Base-by-base conservation (phyloP, 2,329 filamentous ascomycete genomes). In the Colletotrichum tamarilloi region DNA sequence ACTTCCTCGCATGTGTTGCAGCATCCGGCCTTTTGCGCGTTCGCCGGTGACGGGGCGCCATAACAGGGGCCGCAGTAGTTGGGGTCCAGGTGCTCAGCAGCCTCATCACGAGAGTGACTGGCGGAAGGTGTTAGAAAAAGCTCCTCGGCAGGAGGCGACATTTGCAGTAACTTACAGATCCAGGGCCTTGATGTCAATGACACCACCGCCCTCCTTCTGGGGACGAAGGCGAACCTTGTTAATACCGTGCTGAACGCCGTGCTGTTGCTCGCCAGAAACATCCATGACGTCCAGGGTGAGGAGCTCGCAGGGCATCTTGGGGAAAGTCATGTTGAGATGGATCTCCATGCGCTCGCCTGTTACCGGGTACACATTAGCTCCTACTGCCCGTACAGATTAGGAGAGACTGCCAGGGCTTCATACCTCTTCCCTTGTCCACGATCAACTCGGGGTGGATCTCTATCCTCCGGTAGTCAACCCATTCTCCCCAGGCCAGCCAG, bases 201-300 rank as follows among this genome's bases (percentile, higher is more conserved):
- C 92, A 71, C 86, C 87, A 75, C 95, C 94, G 53, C 96, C 96
- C 78, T 98, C 92, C 56, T 86, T 86, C 77, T 88, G 87, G 28
- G 95, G 87, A 75, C 89, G 87, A 74, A 99, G 88, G 74, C 97
- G 92, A 75, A 98, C 93, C 86, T 98, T 98, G 84, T 91, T 94
- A 75, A 99, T 91, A 58, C 97, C 97, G 80, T 98, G 95, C 82
- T 95, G 92, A 72, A 99, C 94, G 65, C 96, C 97, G 78, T 95
- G 94, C 83, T 99, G 97, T 80, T 98, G 93, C 84, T 99, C 97
- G 75, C 97, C 97, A 26, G 95, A 98, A 30, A 98, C 96, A 84
- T 99, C 97, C 97, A 99, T 99, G 69, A 99, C 96, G 82, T 99
- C 97, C 78, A 99, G 92, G 14, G 97, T 98, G 76, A 98, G 88